phyloP scores from a whole-genome alignment of 2,329 filamentous ascomycete species.

The Aspergillus pseudonomiae region DNA sequence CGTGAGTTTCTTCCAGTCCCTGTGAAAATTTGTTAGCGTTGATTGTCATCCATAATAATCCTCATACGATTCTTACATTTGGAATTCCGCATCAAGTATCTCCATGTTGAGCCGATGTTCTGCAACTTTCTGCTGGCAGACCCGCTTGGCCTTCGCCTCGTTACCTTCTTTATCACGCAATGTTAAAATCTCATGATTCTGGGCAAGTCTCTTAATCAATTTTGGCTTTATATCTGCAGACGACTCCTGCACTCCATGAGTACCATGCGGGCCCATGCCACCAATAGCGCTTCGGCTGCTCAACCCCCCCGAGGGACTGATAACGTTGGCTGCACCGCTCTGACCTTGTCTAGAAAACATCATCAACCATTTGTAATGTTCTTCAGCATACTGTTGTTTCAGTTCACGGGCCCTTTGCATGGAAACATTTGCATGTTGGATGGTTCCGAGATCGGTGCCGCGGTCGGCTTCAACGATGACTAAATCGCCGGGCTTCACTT shows the following conservation, averaged over 20 bases:
- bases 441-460: slow-evolving; percentile 91
- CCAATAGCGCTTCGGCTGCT: slow-evolving; percentile 72
- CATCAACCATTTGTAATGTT: slow-evolving; percentile 98
- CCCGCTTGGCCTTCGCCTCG: slow-evolving; percentile 94
- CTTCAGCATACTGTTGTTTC: slow-evolving; percentile 89
- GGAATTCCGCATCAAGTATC: slow-evolving; percentile 96
- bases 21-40: slow-evolving; percentile 43
- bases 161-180: slow-evolving; percentile 95
- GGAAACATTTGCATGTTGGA: slow-evolving; percentile 83
- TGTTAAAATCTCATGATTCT: slow-evolving; percentile 84
- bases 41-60: neutral
- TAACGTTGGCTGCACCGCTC: slow-evolving; percentile 45
- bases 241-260: slow-evolving; percentile 73
- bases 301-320: slow-evolving; percentile 56
- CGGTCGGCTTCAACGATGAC: slow-evolving; percentile 98
- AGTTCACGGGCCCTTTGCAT: slow-evolving; percentile 85
- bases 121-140: slow-evolving; percentile 94
- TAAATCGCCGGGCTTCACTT: slow-evolving; percentile 86
- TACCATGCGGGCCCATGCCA: slow-evolving; percentile 74
- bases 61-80: slow-evolving; percentile 73
- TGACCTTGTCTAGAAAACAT: slow-evolving; percentile 86
- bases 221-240: slow-evolving; percentile 86
- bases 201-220: slow-evolving; percentile 92
- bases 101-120: slow-evolving; percentile 97
- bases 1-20: slow-evolving; percentile 98